Percentiles rank a stretch among this genome's conserved stretches.
phyloP scores from a whole-genome alignment of 73 alveolate genomes.

The Paramecium sonneborni region DNA sequence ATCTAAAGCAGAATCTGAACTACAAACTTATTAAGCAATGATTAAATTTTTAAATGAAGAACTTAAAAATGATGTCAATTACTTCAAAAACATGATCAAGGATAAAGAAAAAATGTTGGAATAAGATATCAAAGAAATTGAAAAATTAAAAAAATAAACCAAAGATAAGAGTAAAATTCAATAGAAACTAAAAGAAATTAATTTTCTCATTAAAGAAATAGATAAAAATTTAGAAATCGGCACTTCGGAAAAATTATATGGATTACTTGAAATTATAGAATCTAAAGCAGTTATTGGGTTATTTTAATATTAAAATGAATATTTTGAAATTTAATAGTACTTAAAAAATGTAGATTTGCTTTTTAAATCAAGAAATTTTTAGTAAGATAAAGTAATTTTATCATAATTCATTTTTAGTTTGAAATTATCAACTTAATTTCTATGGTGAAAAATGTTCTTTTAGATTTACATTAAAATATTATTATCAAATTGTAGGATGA shows the following conservation, averaged over 20 bases:
- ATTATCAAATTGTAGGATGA: background rate
- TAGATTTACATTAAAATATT: background rate
- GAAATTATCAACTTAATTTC: slow-evolving; percentile 3
- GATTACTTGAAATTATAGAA: slow-evolving; percentile 3
- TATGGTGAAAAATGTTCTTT: background rate
- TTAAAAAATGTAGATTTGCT: background rate
- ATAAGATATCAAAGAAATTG: slow-evolving; percentile 23
- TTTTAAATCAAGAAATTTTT: background rate
- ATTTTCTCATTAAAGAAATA: background rate
- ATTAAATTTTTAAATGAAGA: background rate
- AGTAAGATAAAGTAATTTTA: slow-evolving; percentile 9
- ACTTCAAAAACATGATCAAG: slow-evolving; percentile 7
- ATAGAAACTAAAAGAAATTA: background rate
- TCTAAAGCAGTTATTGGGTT: slow-evolving; percentile 42
- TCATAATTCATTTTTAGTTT: background rate
- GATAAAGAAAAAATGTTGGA: slow-evolving; percentile 43
- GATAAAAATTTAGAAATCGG: slow-evolving; percentile 14
- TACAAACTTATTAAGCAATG: background rate
- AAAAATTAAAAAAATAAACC: background rate
- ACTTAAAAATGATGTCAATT: background rate
- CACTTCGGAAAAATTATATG: slow-evolving; percentile 21
- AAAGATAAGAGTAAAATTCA: background rate
- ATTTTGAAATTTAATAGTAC: slow-evolving; percentile 1
- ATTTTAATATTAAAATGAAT: slow-evolving; percentile 4
- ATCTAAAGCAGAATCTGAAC: background rate